A percentile compares a stretch with the other conserved stretches of the same genome.
phyloP scores from a whole-genome alignment of 2,329 filamentous ascomycete genomes.

The Alternaria novae-zelandiae region DNA sequence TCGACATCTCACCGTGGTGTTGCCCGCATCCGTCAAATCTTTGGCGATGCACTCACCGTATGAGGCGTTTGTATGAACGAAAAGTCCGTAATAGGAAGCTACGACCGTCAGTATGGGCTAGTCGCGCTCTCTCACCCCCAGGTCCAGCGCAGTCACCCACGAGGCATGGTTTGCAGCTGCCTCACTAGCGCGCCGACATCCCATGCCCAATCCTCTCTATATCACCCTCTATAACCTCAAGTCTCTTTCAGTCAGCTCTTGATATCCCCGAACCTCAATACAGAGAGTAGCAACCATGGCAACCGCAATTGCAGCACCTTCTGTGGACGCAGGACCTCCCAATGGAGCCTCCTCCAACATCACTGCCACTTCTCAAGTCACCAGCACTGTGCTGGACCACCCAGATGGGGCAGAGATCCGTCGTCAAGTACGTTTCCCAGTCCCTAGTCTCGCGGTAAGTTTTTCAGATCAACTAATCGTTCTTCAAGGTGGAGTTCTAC shows the following conservation, averaged over 20 bases:
- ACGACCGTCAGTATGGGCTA: background rate
- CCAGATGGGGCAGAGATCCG: slow-evolving; percentile 38
- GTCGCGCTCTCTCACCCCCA: slow-evolving; percentile 10
- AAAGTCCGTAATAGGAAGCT: background rate
- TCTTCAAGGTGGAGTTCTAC: slow-evolving; percentile 55
- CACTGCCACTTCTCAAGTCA: background rate
- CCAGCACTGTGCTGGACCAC: slow-evolving; percentile 20
- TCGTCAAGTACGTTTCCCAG: slow-evolving; percentile 29
- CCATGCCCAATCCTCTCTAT: background rate
- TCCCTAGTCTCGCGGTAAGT: background rate
- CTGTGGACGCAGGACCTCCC: background rate
- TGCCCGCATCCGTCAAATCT: background rate
- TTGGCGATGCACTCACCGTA: background rate
- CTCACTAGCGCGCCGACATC: background rate
- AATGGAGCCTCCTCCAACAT: background rate
- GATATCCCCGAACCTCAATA: background rate
- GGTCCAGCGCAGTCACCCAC: background rate
- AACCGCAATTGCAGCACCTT: background rate
- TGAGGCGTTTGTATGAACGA: background rate
- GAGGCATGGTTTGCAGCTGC: background rate
- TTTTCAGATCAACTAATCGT: slow-evolving; percentile 3
- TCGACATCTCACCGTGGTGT: background rate
- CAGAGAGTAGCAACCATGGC: slow-evolving; percentile 1
- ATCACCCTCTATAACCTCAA: background rate
- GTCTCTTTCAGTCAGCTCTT: background rate